Conservation (phyloP, 2,329 filamentous ascomycete species). For the Ceratocystis huliohia region DNA sequence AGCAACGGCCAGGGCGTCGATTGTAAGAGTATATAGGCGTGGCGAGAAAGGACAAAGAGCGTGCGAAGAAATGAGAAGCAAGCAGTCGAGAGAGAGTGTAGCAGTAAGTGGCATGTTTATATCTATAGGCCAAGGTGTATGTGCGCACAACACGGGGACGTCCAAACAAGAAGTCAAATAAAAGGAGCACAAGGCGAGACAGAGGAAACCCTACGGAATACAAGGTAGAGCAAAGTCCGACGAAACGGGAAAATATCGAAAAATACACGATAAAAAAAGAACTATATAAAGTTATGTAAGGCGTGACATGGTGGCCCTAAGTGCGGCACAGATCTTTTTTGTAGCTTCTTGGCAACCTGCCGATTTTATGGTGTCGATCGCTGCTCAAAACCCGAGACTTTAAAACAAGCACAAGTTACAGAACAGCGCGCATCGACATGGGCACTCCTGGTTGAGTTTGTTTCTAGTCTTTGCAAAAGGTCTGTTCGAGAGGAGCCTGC, state of each 20-base stretch:
- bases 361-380: constrained; percentile 4
- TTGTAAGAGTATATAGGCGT: neutral
- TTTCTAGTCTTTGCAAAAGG: constrained; percentile 1
- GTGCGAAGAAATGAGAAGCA: neutral
- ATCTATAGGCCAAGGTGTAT: neutral
- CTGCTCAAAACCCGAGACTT: neutral
- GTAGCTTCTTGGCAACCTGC: neutral
- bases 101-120: neutral
- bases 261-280: neutral
- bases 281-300: neutral
- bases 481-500: neutral
- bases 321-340: constrained; percentile 10
- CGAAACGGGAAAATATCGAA: neutral
- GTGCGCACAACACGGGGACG: neutral
- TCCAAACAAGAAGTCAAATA: constrained; percentile 9
- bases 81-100: neutral
- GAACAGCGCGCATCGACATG: neutral
- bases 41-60: neutral
- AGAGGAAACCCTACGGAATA: neutral
- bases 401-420: constrained; percentile 7
- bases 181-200: constrained; percentile 7
- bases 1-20: neutral
- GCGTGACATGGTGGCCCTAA: neutral
- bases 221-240: neutral
- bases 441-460: neutral